A percentile compares a stretch with the other conserved stretches of the same genome.
Conservation (phyloP, 140 eudicot species). For the Oenanthe javanica region DNA sequence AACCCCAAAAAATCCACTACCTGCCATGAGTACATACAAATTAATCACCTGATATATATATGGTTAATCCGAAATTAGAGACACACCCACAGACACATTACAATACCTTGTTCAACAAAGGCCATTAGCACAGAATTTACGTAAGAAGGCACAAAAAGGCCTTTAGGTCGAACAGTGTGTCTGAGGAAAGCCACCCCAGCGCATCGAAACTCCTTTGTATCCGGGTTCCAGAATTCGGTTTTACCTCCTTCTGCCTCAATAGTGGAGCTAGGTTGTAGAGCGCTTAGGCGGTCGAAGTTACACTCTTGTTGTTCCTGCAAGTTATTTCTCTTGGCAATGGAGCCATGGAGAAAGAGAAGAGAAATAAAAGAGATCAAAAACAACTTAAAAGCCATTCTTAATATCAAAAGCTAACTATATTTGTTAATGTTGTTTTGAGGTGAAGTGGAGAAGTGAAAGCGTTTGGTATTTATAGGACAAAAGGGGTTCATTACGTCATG, state of each 20-base stretch:
- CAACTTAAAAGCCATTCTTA: constrained; percentile 32
- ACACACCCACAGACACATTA: neutral
- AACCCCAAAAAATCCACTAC: constrained; percentile 50
- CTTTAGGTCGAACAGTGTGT: constrained; percentile 43
- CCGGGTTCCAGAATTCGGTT: constrained; percentile 52
- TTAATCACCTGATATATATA: neutral
- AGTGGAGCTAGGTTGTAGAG: constrained; percentile 41
- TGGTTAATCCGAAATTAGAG: no score
- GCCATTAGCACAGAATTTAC: constrained; percentile 46
- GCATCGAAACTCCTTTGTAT: constrained; percentile 50
- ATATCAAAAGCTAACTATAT: neutral
- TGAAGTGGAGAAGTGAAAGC: constrained; percentile 6
- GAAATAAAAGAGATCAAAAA: constrained; percentile 19
- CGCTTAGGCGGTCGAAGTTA: constrained; percentile 31
- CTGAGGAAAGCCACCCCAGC: constrained; percentile 57
- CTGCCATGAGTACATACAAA: constrained; percentile 21
- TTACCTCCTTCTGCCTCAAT: constrained; percentile 47
- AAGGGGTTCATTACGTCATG: neutral
- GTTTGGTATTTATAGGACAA: constrained; percentile 27
- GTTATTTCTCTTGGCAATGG: constrained; percentile 18
- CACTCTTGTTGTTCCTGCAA: constrained; percentile 35
- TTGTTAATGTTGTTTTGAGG: neutral
- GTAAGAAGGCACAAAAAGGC: constrained; percentile 60
- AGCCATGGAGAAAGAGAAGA: constrained; percentile 30
- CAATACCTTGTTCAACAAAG: constrained; percentile 49